Evolutionary conservation across 2,329 filamentous ascomycete genomes (phyloP).

Genomic region (Ophiognomonia clavigignenti-juglandacearum): DNA sequence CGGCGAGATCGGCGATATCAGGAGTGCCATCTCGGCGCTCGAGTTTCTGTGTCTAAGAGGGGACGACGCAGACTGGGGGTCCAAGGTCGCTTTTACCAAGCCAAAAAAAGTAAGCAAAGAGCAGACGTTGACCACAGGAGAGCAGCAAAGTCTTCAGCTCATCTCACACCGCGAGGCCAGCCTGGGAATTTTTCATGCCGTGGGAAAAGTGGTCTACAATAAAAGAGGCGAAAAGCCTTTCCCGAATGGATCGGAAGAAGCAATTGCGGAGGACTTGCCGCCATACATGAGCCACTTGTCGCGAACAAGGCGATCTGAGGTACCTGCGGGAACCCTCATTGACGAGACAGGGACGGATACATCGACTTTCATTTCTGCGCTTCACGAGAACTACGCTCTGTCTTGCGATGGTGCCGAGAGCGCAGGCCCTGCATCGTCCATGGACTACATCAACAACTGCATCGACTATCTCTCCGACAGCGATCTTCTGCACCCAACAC

Average conservation of each 20-base stretch:
- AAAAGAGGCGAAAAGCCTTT: slow-evolving; percentile 63
- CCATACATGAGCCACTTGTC: slow-evolving; percentile 51
- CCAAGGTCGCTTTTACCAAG: slow-evolving; percentile 67
- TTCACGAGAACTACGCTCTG: slow-evolving; percentile 89
- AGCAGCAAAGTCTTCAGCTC: slow-evolving; percentile 73
- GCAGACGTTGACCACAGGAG: slow-evolving; percentile 63
- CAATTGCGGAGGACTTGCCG: slow-evolving; percentile 52
- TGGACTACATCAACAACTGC: slow-evolving; percentile 79
- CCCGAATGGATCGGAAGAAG: slow-evolving; percentile 31
- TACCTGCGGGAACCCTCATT: slow-evolving; percentile 70
- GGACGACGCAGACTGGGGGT: slow-evolving; percentile 70
- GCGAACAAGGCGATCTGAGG: slow-evolving; percentile 59
- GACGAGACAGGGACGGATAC: slow-evolving; percentile 92
- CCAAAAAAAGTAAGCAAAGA: slow-evolving; percentile 57
- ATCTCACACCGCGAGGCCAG: slow-evolving; percentile 85
- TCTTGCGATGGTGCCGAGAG: slow-evolving; percentile 64
- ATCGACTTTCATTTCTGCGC: slow-evolving; percentile 79
- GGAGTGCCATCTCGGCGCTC: slow-evolving; percentile 85
- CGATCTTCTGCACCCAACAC: slow-evolving; percentile 75
- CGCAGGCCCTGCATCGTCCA: slow-evolving; percentile 52
- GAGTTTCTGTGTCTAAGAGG: slow-evolving; percentile 88
- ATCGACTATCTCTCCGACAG: slow-evolving; percentile 83
- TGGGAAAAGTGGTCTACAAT: slow-evolving; percentile 95
- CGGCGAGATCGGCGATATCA: slow-evolving; percentile 83
- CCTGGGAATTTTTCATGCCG: slow-evolving; percentile 90